Percentiles rank a stretch among this genome's conserved stretches.
These are phyloP conservation scores for Teratosphaeria destructans DNA, from an alignment of 2,329 filamentous ascomycete genomes.

Conservation along the genomic window DNA sequence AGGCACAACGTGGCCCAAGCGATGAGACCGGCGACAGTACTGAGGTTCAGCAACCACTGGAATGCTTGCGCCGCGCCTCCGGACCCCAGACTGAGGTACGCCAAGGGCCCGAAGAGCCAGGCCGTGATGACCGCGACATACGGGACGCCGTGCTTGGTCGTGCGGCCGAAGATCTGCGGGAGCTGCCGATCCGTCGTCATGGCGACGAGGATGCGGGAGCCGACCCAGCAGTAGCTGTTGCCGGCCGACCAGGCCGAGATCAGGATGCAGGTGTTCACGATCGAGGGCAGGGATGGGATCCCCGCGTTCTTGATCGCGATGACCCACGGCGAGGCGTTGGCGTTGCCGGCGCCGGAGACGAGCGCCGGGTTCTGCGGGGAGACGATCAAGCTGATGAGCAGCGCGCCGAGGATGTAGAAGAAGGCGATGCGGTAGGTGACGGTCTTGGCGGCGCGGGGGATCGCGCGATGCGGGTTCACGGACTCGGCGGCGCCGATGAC, in stretches of 20 bases:
- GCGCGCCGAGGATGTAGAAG: conserved; percentile 9
- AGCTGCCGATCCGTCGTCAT: conserved; percentile 55
- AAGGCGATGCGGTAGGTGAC: conserved; percentile 10
- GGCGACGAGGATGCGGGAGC: conserved; percentile 42
- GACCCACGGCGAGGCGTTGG: conserved; percentile 56
- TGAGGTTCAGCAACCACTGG: background rate
- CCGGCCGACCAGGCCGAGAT: conserved; percentile 52
- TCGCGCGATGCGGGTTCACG: conserved; percentile 3
- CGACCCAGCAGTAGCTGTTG: conserved; percentile 45
- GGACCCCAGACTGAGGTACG: conserved; percentile 15
- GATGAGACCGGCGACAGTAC: background rate
- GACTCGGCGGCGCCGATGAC: conserved; percentile 10
- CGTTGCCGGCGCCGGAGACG: background rate
- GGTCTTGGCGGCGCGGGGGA: conserved; percentile 6
- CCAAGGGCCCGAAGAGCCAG: conserved; percentile 27
- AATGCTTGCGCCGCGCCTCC: background rate
- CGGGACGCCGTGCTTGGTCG: conserved; percentile 40
- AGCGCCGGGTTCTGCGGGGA: background rate
- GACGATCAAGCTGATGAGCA: conserved; percentile 6
- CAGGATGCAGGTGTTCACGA: conserved; percentile 60
- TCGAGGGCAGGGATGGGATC: conserved; percentile 52
- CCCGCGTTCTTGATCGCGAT: conserved; percentile 57
- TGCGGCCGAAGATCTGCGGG: conserved; percentile 40
- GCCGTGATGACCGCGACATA: conserved; percentile 37
- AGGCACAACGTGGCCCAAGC: background rate